A percentile compares a stretch with the other conserved stretches of the same genome.
These are phyloP conservation scores for Sporothrix variecibatus DNA, from an alignment of 2,329 filamentous ascomycete genomes.

Conservation along the genomic window DNA sequence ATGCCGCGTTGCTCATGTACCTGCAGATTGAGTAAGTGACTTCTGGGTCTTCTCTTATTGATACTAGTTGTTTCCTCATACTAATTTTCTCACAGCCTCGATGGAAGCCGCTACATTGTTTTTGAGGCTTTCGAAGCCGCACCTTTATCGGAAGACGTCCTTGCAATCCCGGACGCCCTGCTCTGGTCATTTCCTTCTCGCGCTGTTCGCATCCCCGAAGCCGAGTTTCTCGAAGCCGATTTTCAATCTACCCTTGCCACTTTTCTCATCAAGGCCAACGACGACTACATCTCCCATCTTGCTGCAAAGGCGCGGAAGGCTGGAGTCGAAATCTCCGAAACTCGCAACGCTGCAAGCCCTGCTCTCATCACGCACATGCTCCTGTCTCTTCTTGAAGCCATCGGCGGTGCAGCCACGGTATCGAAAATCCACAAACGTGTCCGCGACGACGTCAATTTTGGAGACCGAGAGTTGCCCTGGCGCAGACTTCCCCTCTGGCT, in stretches of 20 bases:
- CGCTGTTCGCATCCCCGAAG: constrained; percentile 49
- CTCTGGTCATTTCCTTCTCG: constrained; percentile 62
- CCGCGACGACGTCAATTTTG: constrained; percentile 62
- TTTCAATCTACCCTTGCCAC: constrained; percentile 53
- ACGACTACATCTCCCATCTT: constrained; percentile 46
- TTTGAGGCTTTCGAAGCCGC: constrained; percentile 64
- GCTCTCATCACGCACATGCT: constrained; percentile 61
- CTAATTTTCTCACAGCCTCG: neutral
- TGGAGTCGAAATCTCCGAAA: constrained; percentile 50
- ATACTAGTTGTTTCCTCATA: neutral
- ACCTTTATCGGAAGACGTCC: constrained; percentile 52
- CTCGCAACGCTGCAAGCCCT: constrained; percentile 59
- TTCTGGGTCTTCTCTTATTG: neutral
- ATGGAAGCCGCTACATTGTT: constrained; percentile 33
- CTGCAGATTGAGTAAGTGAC: neutral
- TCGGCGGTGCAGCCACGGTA: constrained; percentile 46
- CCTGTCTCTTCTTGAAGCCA: constrained; percentile 59
- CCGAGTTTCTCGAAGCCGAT: constrained; percentile 33
- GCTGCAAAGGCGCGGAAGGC: constrained; percentile 56
- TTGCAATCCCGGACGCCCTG: constrained; percentile 54
- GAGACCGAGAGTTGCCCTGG: constrained; percentile 56
- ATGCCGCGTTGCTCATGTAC: constrained; percentile 39
- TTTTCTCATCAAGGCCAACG: constrained; percentile 59
- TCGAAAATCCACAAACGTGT: constrained; percentile 57
- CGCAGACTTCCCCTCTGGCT: constrained; percentile 64